Conservation (phyloP, 192 early-diverging fungal species). For the Piromyces finnis region DNA sequence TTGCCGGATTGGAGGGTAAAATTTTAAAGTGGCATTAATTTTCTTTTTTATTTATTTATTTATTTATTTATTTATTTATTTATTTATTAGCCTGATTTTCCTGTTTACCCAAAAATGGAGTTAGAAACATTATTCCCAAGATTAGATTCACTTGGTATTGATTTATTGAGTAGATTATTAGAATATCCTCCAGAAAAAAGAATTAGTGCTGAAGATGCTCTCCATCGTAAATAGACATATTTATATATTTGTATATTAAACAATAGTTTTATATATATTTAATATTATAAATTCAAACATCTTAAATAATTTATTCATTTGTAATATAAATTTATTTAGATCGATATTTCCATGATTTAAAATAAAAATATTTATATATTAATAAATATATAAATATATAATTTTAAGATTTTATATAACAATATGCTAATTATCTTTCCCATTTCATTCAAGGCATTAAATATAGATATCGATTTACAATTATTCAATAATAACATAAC, state of each 20-base stretch:
- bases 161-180: conserved; percentile 58
- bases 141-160: conserved; percentile 65
- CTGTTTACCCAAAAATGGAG: conserved; percentile 45
- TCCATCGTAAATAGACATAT: conserved; percentile 21
- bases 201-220: conserved; percentile 57
- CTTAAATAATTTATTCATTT: too few species aligned
- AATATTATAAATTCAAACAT: too few species aligned
- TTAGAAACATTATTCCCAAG: conserved; percentile 66
- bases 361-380: not conserved
- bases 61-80: too few species aligned
- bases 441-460: too few species aligned
- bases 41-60: not conserved
- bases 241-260: too few species aligned
- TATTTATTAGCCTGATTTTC: conserved; percentile 41
- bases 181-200: conserved; percentile 64
- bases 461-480: too few species aligned
- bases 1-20: conserved; percentile 82
- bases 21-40: too few species aligned
- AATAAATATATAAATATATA: too few species aligned
- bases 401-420: too few species aligned
- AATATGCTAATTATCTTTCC: too few species aligned
- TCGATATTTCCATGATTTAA: not conserved
- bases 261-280: too few species aligned
- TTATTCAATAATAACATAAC: too few species aligned
- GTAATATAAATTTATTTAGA: not conserved